Percentiles rank a stretch among this genome's conserved stretches.
Conservation (phyloP, 2,329 filamentous ascomycete genomes). For the Paraphaeosphaeria sporulosa region DNA sequence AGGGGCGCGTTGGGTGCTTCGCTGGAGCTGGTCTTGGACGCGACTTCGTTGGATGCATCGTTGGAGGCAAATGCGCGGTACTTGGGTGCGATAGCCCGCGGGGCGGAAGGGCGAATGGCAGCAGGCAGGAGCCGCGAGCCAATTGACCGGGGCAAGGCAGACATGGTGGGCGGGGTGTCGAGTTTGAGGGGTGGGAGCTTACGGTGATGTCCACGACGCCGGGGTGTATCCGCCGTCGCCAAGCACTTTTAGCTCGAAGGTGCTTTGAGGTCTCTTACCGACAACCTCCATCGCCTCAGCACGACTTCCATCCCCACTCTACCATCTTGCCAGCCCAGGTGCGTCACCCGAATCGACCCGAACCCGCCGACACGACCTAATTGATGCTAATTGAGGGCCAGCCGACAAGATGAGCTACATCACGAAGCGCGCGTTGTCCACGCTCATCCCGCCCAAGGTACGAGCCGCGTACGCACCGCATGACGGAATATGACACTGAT, state of each 20-base stretch:
- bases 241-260: slow-evolving; percentile 33
- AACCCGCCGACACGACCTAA: slow-evolving; percentile 26
- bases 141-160: slow-evolving; percentile 51
- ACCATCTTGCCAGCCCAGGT: slow-evolving; percentile 49
- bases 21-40: slow-evolving; percentile 42
- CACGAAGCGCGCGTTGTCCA: slow-evolving; percentile 89
- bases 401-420: slow-evolving; percentile 87
- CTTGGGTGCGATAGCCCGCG: slow-evolving; percentile 31
- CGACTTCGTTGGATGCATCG: slow-evolving; percentile 27
- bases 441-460: slow-evolving; percentile 99
- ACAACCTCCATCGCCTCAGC: slow-evolving; percentile 38
- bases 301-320: slow-evolving; percentile 42
- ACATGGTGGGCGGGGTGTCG: slow-evolving; percentile 45
- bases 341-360: slow-evolving; percentile 25
- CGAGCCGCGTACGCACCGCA: slow-evolving; percentile 35
- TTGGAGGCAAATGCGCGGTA: slow-evolving; percentile 45
- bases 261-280: slow-evolving; percentile 31
- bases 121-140: slow-evolving; percentile 50
- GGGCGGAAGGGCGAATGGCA: slow-evolving; percentile 35
- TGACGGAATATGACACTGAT: slow-evolving; percentile 46
- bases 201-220: slow-evolving; percentile 28
- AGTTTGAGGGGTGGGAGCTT: slow-evolving; percentile 22
- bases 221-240: slow-evolving; percentile 29
- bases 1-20: slow-evolving; percentile 47
- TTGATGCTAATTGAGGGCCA: slow-evolving; percentile 49